Conservation (phyloP, 2,329 filamentous ascomycete genomes). For the Helotiales sp. region DNA sequence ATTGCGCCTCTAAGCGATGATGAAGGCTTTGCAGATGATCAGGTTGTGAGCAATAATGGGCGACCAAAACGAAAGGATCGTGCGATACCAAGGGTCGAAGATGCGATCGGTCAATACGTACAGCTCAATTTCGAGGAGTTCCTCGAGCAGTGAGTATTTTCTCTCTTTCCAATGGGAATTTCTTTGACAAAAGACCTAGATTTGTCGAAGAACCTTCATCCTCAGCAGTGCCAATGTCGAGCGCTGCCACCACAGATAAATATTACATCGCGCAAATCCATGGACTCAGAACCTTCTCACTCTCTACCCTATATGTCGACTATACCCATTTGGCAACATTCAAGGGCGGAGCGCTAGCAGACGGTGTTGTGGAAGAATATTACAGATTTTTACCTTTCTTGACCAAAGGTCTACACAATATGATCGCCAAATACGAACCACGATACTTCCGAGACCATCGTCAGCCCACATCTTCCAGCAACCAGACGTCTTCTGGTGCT, state of each 20-base stretch:
- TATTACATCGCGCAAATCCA: constrained; percentile 86
- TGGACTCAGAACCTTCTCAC: constrained; percentile 68
- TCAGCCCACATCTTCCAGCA: constrained; percentile 76
- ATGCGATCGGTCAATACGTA: constrained; percentile 72
- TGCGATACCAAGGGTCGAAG: constrained; percentile 70
- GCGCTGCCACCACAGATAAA: constrained; percentile 72
- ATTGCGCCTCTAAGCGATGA: constrained; percentile 61
- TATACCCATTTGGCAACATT: constrained; percentile 79
- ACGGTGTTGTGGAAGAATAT: constrained; percentile 86
- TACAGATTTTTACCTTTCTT: constrained; percentile 95
- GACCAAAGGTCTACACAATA: constrained; percentile 82
- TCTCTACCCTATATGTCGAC: constrained; percentile 87
- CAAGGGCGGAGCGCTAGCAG: constrained; percentile 77
- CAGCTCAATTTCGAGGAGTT: constrained; percentile 79
- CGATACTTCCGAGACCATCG: constrained; percentile 92
- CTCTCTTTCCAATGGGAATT: constrained; percentile 27
- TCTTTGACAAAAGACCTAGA: constrained; percentile 32
- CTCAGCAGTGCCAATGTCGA: constrained; percentile 64
- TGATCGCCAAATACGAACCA: constrained; percentile 92
- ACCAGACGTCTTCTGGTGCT: constrained; percentile 66
- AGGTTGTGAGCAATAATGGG: constrained; percentile 55
- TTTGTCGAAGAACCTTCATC: constrained; percentile 70
- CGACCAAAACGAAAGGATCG: constrained; percentile 43
- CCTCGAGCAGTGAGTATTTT: constrained; percentile 64
- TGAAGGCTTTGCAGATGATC: constrained; percentile 64